These are phyloP conservation scores for Salix brachista DNA, from an alignment of 345 rosid species.

Conservation along the genomic window DNA sequence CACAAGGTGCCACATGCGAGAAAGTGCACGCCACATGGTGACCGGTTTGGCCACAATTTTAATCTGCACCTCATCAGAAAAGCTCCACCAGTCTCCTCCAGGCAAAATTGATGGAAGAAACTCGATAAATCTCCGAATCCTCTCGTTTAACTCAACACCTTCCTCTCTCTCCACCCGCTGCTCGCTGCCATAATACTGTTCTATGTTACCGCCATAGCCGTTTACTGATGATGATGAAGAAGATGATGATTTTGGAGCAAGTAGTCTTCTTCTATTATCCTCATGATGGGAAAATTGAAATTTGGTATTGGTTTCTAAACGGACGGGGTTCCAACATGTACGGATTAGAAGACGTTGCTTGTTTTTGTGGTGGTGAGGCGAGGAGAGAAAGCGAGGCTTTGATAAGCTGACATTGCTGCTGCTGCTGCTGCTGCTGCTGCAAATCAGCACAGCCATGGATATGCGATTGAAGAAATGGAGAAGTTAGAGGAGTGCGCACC, in stretches of 20 bases:
- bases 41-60: slow-evolving; percentile 69
- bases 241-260: slow-evolving; percentile 31
- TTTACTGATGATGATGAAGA: slow-evolving; percentile 42
- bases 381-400: slow-evolving; percentile 29
- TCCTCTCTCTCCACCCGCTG: slow-evolving; percentile 28
- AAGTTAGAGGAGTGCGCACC: slow-evolving; percentile 16
- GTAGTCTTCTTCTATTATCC: slow-evolving; percentile 13
- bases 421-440: slow-evolving; percentile 21
- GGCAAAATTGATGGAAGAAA: slow-evolving; percentile 60
- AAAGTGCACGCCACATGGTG: slow-evolving; percentile 74
- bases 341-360: not conserved
- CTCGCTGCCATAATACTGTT: slow-evolving; percentile 11
- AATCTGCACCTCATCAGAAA: slow-evolving; percentile 63
- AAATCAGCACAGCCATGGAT: slow-evolving; percentile 51
- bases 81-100: slow-evolving; percentile 94
- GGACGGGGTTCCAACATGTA: slow-evolving; percentile 17
- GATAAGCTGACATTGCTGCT: slow-evolving; percentile 2
- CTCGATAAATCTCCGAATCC: slow-evolving; percentile 44
- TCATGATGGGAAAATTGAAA: slow-evolving; percentile 15
- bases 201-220: slow-evolving; percentile 44
- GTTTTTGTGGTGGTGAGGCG: slow-evolving; percentile 22
- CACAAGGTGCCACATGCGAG: slow-evolving; percentile 86
- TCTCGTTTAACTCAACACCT: slow-evolving; percentile 35
- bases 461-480: slow-evolving; percentile 24
- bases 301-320: slow-evolving; percentile 13